Conservation (phyloP, 2,329 filamentous ascomycete species). For the Aspergillus melleus region DNA sequence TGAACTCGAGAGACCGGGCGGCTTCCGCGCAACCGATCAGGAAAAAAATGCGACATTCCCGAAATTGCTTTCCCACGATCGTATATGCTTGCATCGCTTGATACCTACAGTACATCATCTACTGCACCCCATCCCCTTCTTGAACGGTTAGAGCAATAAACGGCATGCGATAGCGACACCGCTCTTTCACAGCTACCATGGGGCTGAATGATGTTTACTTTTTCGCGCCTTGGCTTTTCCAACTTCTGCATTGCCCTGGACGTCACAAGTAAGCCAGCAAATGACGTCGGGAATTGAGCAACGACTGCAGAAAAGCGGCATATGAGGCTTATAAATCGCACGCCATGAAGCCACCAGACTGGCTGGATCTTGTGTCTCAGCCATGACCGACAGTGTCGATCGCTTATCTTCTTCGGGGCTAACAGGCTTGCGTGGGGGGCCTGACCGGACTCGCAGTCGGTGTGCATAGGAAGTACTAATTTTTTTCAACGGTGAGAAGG, state of each 20-base stretch:
- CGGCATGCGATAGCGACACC: slow-evolving; percentile 8
- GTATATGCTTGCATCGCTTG: not conserved
- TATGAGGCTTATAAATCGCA: not conserved
- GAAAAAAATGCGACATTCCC: not conserved
- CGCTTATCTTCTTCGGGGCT: not conserved
- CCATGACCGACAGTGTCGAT: not conserved
- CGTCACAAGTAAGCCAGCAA: not conserved
- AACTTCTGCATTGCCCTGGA: not conserved
- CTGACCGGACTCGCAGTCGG: not conserved
- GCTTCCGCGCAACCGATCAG: not conserved
- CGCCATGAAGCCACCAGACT: not conserved
- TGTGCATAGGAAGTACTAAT: not conserved
- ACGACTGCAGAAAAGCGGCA: not conserved
- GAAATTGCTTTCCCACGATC: not conserved
- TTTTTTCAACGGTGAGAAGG: slow-evolving; percentile 2
- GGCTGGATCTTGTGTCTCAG: not conserved
- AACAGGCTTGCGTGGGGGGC: not conserved
- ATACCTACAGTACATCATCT: not conserved
- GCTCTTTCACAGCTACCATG: slow-evolving; percentile 13
- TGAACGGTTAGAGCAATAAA: not conserved
- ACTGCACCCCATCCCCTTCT: not conserved
- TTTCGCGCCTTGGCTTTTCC: not conserved
- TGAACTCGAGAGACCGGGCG: not conserved
- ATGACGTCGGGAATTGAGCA: not conserved
- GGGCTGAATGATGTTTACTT: not conserved